Base-by-base conservation (phyloP, 352 stramenopile genomes). In the Globisporangium canariense region DNA sequence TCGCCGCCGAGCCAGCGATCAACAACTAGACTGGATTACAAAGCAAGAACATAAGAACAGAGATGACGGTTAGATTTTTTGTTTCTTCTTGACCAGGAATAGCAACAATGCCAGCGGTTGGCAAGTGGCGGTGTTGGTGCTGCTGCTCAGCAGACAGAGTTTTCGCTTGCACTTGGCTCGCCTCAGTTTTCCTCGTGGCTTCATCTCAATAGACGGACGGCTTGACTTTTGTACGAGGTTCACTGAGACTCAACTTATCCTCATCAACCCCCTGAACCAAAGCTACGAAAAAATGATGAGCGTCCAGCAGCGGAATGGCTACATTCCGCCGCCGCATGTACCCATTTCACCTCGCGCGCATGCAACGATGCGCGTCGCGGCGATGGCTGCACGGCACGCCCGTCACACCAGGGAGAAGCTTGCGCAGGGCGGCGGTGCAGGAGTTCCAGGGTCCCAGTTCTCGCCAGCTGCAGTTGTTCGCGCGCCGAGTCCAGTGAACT, bases 351-450 rank as follows among this genome's bases (percentile, higher is more conserved):
- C 73, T 3, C 68, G 64, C 2, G 40, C 70, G 10, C 50, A 70
- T 30, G 73, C 75, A 0, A 67, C 73, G 13, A 66, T 89, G 3
- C 73, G 79, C 2, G 75, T 78, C 9, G 77, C 82, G 18, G 80
- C 72, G 4, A 51, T 85, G 4, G 82, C 80, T n/a, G 78, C 82
- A n/a, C 78, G 68, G 16, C 73, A 81, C 25, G 77, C 71, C 6
- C 72, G 69, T 5, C 71, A 79, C 11, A 62, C 81, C 36, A 79
- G 78, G 13, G 57, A 79, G 52, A 71, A 72, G 55, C 55, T 38
- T 14, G 56, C 40, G n/a, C 49, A 61, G 14, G 16, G n/a, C 43
- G 18, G 13, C 0, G 34, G 52, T 65, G 9, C 32, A 28, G 2
- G 28, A 13, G 28, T 13, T 0, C 30, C 51, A 28, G 51, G 28